A percentile compares a stretch with the other conserved stretches of the same genome.
Evolutionary conservation across 352 stramenopile species (phyloP).

Genomic region (Elongisporangium undulatum): DNA sequence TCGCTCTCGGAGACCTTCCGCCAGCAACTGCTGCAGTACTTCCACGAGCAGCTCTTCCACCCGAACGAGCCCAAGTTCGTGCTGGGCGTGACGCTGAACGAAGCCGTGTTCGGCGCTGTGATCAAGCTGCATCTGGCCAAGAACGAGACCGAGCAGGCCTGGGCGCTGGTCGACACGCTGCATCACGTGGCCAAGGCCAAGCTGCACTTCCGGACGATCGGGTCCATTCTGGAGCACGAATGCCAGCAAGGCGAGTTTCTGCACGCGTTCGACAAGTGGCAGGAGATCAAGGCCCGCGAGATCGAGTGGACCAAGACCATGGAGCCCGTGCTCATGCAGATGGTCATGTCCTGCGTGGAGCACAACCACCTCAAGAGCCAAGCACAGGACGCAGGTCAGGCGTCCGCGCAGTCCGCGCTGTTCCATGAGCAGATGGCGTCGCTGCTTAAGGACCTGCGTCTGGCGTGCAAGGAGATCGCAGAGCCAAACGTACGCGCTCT

Average conservation of each 20-base stretch:
- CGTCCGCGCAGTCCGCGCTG: slow-evolving; percentile 5
- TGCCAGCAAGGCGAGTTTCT: slow-evolving; percentile 34
- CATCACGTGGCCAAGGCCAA: slow-evolving; percentile 19
- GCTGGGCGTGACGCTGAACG: slow-evolving; percentile 56
- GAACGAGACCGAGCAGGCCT: slow-evolving; percentile 36
- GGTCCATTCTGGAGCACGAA: slow-evolving; percentile 55
- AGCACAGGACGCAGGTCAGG: slow-evolving; percentile 1
- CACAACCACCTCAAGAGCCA: slow-evolving; percentile 12
- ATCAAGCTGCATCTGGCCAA: slow-evolving; percentile 51
- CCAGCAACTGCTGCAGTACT: slow-evolving; percentile 39
- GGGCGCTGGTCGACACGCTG: slow-evolving; percentile 42
- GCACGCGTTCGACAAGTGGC: slow-evolving; percentile 43
- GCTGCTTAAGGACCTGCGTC: slow-evolving; percentile 48
- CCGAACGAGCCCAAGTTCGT: slow-evolving; percentile 18
- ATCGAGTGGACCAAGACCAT: slow-evolving; percentile 74
- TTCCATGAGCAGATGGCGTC: slow-evolving; percentile 56
- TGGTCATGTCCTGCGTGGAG: slow-evolving; percentile 49
- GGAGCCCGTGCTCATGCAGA: slow-evolving; percentile 66
- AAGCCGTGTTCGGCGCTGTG: slow-evolving; percentile 48
- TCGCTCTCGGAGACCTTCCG: slow-evolving; percentile 22
- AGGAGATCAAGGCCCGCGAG: slow-evolving; percentile 40
- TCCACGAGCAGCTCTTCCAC: slow-evolving; percentile 38
- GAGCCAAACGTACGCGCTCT: slow-evolving; percentile 35
- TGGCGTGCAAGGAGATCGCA: slow-evolving; percentile 55
- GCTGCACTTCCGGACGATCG: slow-evolving; percentile 68